Evolutionary conservation across 257 asterid species (phyloP).

Genomic region (Nicotiana attenuata): DNA sequence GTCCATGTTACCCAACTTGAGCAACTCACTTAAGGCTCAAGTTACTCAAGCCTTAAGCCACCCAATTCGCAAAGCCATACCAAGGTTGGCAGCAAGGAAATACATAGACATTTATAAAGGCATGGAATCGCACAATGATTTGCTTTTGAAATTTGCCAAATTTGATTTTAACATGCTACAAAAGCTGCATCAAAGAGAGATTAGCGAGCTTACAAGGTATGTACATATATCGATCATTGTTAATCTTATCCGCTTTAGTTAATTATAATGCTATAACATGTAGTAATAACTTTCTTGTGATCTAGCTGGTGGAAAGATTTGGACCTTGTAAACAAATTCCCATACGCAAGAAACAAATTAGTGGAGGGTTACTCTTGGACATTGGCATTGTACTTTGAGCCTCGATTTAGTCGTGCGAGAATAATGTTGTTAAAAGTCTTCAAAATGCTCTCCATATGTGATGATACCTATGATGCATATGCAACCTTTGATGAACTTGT

Average conservation of each 20-base stretch:
- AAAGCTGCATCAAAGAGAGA: slow-evolving; percentile 18
- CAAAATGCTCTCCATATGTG: neutral
- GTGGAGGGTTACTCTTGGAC: slow-evolving; percentile 31
- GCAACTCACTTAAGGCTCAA: slow-evolving; percentile 1
- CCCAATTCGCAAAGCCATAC: slow-evolving; percentile 19
- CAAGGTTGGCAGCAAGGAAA: slow-evolving; percentile 18
- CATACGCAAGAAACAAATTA: slow-evolving; percentile 33
- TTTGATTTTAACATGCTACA: slow-evolving; percentile 27
- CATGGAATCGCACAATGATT: neutral
- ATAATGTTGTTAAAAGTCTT: slow-evolving; percentile 11
- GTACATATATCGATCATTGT: no score
- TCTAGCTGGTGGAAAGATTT: slow-evolving; percentile 38
- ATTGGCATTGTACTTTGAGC: slow-evolving; percentile 29
- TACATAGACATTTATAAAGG: slow-evolving; percentile 21
- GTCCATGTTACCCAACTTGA: neutral
- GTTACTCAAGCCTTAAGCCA: slow-evolving; percentile 13
- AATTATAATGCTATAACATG: no score
- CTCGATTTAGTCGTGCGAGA: slow-evolving; percentile 16
- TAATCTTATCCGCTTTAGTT: neutral
- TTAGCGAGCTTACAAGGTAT: neutral
- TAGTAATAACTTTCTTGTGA: neutral
- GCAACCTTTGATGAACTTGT: neutral
- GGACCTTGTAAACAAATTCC: slow-evolving; percentile 13
- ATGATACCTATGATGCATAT: neutral
- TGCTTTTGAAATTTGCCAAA: slow-evolving; percentile 19